Evolutionary conservation across 768 basidiomycete genomes (phyloP), one percentile per base, ranked within the genome.

Genomic region (Phaeotremella skinneri): DNA sequence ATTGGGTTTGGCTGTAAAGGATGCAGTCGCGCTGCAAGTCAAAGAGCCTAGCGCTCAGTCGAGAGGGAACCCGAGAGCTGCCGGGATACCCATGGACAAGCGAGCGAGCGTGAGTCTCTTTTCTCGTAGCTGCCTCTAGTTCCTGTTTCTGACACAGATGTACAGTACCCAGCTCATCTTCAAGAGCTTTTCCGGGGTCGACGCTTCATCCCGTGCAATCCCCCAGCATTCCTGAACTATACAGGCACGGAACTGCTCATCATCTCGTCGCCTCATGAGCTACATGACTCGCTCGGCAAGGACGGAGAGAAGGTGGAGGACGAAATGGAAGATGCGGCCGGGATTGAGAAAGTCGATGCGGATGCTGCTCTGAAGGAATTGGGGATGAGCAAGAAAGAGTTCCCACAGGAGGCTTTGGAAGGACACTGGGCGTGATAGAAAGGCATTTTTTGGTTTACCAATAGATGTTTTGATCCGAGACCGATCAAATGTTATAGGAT

Each of bases 351-450:
- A 32, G 70, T 62, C 11, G 55, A 55, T 32, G 55, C 69, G 5
- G 62, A 69, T 26, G 67, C 54, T 7, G 67, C 72, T 26, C n/a
- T 74, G 51, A 71, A 71, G 45, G 72, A 74, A 58, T 56, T 74
- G 14, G 69, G 72, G 0, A 55, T 74, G 65, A 67, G 59, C 52
- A 66, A 74, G 47, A 50, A 49, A 41, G 72, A 71, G 26, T 62
- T 62, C 23, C 66, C 69, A 49, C 62, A 67, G 26, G 69, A 71
- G 48, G 72, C 72, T 26, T 49, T 74, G 37, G 69, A 74, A 39
- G 72, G 72, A 17, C 62, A 52, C 20, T 74, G 72, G 72, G 68
- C 67, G 9, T 74, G 51, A 62, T 37, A 13, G 23, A 32, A n/a
- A n/a, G n/a, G n/a, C n/a, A n/a, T n/a, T n/a, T n/a, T n/a, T n/a